Evolutionary conservation across 352 stramenopile species (phyloP), one percentile per base, ranked within the genome.

Genomic region (Sclerospora graminicola): DNA sequence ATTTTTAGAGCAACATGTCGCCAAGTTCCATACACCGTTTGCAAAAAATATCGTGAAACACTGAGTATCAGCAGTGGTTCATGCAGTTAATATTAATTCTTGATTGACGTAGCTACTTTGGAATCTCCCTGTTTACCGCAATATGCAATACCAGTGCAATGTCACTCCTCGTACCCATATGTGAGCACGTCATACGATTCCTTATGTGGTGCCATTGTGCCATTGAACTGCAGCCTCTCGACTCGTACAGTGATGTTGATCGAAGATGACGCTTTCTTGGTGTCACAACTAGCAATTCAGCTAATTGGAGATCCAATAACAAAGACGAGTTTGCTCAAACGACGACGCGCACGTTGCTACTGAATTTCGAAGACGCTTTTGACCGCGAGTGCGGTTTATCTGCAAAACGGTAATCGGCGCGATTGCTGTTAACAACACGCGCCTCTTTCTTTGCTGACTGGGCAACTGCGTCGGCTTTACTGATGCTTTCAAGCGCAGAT

Each of bases 361-460:
- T 72, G 46, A 84, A 86, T 48, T 76, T 77, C 30, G 69, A 83
- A 2, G 52, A 21, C 2, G 48, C 60, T 33, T 69, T 72, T 6
- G 63, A 72, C 10, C 64, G 52, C 8, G 73, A 77, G 9, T 55
- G 66, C 21, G 69, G 63, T 27, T 70, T 79, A 33, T 82, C 60
- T 35, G 61, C 46, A 46, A 82, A 89, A n/a, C 69, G 67, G 55
- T 87, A 89, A 55, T 87, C 71, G 33, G 72, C 68, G 23, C 75
- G 78, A 48, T 84, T 85, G 68, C 72, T 89, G 55, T 89, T 87
- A 15, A 87, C 69, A 28, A 80, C 64, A 19, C 67, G 60, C 29
- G 59, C 68, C 45, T 82, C 62, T 41, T 81, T 78, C 60, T 86
- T 85, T 27, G 63, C 59, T 37, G 70, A 66, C 44, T 86, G 66